These are phyloP conservation scores for Fusarium mangiferae DNA, from an alignment of 2,329 filamentous ascomycete species.

Conservation along the genomic window DNA sequence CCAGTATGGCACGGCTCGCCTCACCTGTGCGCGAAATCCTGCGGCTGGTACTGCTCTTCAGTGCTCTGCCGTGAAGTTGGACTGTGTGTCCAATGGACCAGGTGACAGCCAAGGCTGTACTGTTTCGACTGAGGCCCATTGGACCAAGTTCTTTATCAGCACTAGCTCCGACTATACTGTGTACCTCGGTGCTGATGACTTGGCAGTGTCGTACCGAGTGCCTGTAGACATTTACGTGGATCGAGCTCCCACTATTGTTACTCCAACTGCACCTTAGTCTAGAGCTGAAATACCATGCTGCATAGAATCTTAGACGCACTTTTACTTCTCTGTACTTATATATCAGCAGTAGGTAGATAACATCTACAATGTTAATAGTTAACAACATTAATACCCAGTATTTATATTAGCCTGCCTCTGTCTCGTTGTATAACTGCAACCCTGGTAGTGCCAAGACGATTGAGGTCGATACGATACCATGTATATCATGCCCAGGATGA, in stretches of 20 bases:
- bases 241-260: not conserved
- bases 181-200: not conserved
- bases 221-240: not conserved
- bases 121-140: not conserved
- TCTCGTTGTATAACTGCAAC: too few relatives aligned
- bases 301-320: fast-evolving
- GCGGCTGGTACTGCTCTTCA: not conserved
- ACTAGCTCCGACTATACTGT: fast-evolving
- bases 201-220: fast-evolving
- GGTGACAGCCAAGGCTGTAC: not conserved
- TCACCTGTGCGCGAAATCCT: not conserved
- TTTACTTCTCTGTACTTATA: not conserved
- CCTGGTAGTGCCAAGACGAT: too few relatives aligned
- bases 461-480: too few relatives aligned
- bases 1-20: not conserved
- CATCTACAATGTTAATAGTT: too few relatives aligned
- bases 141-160: not conserved
- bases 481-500: too few relatives aligned
- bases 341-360: not conserved
- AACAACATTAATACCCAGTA: too few relatives aligned
- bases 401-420: too few relatives aligned
- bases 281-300: fast-evolving
- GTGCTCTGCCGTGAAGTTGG: not conserved
- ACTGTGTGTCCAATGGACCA: not conserved
- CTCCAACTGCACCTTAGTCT: not conserved